Base-by-base conservation (phyloP, 108 stramenopile genomes). In the Cylindrotheca closterium region DNA sequence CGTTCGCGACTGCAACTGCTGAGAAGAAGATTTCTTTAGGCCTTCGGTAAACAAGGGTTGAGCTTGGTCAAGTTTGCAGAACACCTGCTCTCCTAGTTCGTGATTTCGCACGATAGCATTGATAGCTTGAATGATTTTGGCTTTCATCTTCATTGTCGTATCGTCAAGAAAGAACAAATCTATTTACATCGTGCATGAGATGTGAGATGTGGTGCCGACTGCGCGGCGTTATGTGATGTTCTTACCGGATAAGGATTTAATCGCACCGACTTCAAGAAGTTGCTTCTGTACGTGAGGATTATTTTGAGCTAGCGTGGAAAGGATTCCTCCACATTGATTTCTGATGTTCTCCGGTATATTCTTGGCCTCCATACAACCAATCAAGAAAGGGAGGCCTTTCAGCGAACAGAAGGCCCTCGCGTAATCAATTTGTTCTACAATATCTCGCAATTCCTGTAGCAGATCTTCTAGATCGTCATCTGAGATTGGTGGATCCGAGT, bases 371-470 rank as follows among this genome's bases (percentile, higher is more conserved):
- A 87, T 84, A 55, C 83, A 80, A 51, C 89, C 89, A 30, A 94
- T 50, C 47, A 94, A 65, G 48, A 89, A 94, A 7, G 75, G 74
- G 34, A 87, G 55, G 17, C 89, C 93, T 22, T 88, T 82, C 72
- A 94, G 72, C 25, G 84, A 65, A 53, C 68, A 66, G 63, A 91
- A 94, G 22, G 87, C 83, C 3, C 83, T 75, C 4, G 93, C 93
- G 59, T 79, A 94, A 62, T 94, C 93, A 51, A 94, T 91, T 69
- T 94, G 93, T 62, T 94, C 93, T 31, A 94, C 93, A 67, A 94
- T 87, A 61, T 94, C 93, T 31, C 88, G 81, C 18, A 94, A 66
- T 69, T 94, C 93, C 50, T 87, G 80, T 24, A 94, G 65, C 25
- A 88, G 63, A 1, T 87, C 86, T 25, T 85, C 67, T 55, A 88